These are phyloP conservation scores for Coemansia sp. DNA, from an alignment of 192 early-diverging fungal species.

Conservation along the genomic window DNA sequence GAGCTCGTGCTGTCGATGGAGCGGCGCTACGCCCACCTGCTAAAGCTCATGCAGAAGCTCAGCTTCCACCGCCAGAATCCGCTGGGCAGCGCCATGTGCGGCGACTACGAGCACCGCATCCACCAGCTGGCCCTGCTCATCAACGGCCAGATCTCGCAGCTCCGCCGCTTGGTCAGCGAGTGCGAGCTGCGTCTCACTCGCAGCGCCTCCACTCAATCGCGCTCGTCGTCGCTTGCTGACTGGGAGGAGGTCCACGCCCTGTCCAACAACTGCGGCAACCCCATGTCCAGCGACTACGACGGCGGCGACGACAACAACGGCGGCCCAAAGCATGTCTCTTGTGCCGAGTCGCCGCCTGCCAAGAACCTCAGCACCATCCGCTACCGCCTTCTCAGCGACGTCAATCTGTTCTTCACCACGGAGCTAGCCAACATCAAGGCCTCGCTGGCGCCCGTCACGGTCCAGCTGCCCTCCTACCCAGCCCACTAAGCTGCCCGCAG, in stretches of 20 bases:
- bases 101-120: conserved; percentile 34
- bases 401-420: conserved; percentile 25
- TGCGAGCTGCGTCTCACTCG: conserved; percentile 12
- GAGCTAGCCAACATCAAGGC: conserved; percentile 33
- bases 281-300: neutral
- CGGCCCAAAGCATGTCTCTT: neutral
- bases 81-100: conserved; percentile 52
- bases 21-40: conserved; percentile 28
- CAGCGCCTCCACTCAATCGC: neutral
- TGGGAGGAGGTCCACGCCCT: conserved; percentile 13
- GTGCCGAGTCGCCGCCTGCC: neutral
- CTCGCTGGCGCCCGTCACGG: conserved; percentile 12
- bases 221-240: conserved; percentile 13
- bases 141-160: conserved; percentile 29
- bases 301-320: neutral
- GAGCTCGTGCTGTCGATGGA: conserved; percentile 28
- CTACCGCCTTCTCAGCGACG: conserved; percentile 29
- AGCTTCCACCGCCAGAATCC: conserved; percentile 31
- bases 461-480: neutral
- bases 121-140: conserved; percentile 53
- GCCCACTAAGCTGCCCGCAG: neutral
- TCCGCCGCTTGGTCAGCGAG: conserved; percentile 18
- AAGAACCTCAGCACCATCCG: conserved; percentile 38
- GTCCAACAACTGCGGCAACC: neutral
- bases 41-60: conserved; percentile 12